Percentiles rank a stretch among this genome's conserved stretches.
Evolutionary conservation across 2,329 filamentous ascomycete genomes (phyloP).

Genomic region (Fusarium sp.): DNA sequence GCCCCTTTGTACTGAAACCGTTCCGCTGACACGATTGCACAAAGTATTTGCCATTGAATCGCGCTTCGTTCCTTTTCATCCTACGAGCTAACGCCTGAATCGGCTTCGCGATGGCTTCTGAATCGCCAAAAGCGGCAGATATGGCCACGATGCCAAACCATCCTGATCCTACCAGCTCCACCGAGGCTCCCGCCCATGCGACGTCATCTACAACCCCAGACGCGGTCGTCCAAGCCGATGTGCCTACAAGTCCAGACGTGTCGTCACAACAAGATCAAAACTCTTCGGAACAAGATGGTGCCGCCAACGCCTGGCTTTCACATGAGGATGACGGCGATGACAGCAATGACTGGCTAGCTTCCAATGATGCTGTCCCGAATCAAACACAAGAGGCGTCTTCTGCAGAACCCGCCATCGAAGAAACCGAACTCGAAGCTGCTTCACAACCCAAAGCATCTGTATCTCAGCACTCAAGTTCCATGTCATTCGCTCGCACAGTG

Average conservation of each 20-base stretch:
- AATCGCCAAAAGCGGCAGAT: constrained; percentile 52
- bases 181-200: constrained; percentile 33
- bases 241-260: constrained; percentile 16
- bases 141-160: constrained; percentile 56
- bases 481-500: constrained; percentile 73
- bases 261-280: constrained; percentile 25
- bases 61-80: constrained; percentile 27
- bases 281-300: constrained; percentile 1
- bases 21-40: constrained; percentile 44
- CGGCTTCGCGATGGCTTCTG: constrained; percentile 53
- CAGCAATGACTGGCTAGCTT: constrained; percentile 43
- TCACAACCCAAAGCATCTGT: constrained; percentile 46
- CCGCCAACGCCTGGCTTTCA: constrained; percentile 35
- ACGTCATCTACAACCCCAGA: constrained; percentile 38
- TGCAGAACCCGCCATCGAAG: constrained; percentile 17
- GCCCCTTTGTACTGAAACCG: constrained; percentile 41
- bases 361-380: constrained; percentile 30
- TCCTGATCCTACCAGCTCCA: constrained; percentile 34
- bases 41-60: constrained; percentile 38
- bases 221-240: constrained; percentile 17
- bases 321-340: constrained; percentile 44
- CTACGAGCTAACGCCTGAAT: constrained; percentile 27
- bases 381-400: constrained; percentile 20
- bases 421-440: constrained; percentile 24
- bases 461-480: constrained; percentile 68